A percentile compares a stretch with the other conserved stretches of the same genome.
These are phyloP conservation scores for Diaporthe caulivora DNA, from an alignment of 2,329 filamentous ascomycete species.

Conservation along the genomic window DNA sequence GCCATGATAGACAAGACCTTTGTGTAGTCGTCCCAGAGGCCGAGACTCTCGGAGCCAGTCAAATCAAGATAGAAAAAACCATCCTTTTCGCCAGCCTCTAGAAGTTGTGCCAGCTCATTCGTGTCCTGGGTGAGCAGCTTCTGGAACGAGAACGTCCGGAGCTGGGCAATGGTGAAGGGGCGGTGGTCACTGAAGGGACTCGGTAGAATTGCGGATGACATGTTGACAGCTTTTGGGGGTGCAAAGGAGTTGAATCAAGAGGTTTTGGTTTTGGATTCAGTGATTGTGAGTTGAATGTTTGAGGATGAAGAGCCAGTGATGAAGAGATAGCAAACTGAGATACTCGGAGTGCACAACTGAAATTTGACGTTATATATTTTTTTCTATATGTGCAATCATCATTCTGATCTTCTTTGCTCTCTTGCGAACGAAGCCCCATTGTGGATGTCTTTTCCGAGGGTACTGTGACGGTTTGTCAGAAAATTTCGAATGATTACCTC, in stretches of 20 bases:
- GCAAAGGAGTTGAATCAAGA: neutral
- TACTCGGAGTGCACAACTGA: neutral
- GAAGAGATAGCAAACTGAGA: neutral
- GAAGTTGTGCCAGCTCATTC: neutral
- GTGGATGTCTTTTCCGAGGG: too few relatives aligned
- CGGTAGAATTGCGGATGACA: neutral
- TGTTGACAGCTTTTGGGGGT: neutral
- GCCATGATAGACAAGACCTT: neutral
- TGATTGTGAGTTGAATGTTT: neutral
- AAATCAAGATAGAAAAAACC: neutral
- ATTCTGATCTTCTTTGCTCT: too few relatives aligned
- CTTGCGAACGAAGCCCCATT: too few relatives aligned
- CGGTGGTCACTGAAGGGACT: neutral
- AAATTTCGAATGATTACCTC: too few relatives aligned
- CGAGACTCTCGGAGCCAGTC: neutral
- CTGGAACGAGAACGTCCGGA: neutral
- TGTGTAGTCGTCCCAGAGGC: neutral
- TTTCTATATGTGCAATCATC: too few relatives aligned
- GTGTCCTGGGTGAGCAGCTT: neutral
- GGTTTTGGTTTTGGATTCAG: neutral
- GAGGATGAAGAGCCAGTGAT: neutral
- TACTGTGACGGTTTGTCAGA: too few relatives aligned
- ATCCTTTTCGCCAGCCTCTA: neutral
- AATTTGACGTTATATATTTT: too few relatives aligned
- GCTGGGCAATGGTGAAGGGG: conserved; percentile 4